Evolutionary conservation across 2,329 filamentous ascomycete species (phyloP), one percentile per base, ranked within the genome.

Genomic region (Fusarium piperis): DNA sequence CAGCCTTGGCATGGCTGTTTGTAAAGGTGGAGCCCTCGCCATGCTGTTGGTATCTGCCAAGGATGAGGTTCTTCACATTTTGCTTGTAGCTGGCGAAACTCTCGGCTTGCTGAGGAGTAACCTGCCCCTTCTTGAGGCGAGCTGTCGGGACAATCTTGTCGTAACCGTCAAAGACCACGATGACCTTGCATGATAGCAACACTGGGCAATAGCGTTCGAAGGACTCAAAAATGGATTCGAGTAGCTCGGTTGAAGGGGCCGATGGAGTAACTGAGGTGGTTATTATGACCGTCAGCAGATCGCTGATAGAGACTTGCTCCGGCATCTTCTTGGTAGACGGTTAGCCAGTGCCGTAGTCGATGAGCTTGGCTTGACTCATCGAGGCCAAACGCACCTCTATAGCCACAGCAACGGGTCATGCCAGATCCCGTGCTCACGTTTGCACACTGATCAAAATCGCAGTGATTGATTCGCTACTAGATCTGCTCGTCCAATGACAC

Each of bases 201-300:
- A 61, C 65, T 0, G 78, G 76, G 59, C 86, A 88, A 70, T 87
- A 78, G 0, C 52, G 51, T 16, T 78, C 77, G 68, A 88, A 87
- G 0, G 86, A 87, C 3, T 77, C 70, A 2, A 88, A 57, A 3
- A 88, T 83, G 0, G 83, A 74, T 0, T 81, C 81, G n/a, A 89
- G 70, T 0, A 89, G 82, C 16, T 88, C 86, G 0, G 86, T 86
- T 0, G 85, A 85, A 0, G 87, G 87, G 0, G 85, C 83, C 1
- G 87, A 89, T 0, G 87, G 87, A 0, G 87, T 89, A 0, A 87
- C 83, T 3, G 87, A 89, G 0, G 87, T 89, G 1, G 87, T 88
- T 69, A 89, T 82, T 53, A 89, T 82, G 18, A 81, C 73, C 1
- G 80, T 81, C 23, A 77, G 39, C 6, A 65, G 26, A 13, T 44